Evolutionary conservation across 179 eudicot genomes (phyloP), one percentile per base, ranked within the genome.

Genomic region (Dionaea muscipula): DNA sequence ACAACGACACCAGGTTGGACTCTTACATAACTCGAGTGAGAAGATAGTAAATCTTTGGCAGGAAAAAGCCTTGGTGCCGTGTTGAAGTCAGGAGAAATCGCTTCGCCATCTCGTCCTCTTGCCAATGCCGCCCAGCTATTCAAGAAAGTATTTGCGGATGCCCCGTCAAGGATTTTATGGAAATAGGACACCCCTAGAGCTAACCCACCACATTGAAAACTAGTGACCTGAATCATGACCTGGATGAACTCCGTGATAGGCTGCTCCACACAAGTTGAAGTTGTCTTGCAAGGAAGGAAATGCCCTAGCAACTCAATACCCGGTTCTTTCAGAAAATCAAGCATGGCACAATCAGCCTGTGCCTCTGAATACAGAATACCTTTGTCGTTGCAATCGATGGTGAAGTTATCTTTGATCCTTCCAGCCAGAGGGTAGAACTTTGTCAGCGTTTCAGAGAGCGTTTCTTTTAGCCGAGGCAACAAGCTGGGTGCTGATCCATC

Each of bases 381-480:
- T 14, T 50, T 15, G 26, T 65, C 70, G 36, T 47, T 51, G 56
- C 70, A 65, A 0, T 44, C 40, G 18, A 70, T 56, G 27, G 54
- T 2, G 20, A 47, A 25, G 26, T 24, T 44, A 3, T 44, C 58
- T 6, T 18, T 13, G 22, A 54, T 22, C 19, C 74, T 44, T 13
- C 74, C 69, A 35, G 65, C 66, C 0, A 69, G 57, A 16, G 74
- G 74, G 66, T 69, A 69, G 51, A 52, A 69, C 3, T 55, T 24
- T 7, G 73, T 39, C 31, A 69, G 55, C 12, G 68, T 59, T 15
- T 48, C 21, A 0, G 74, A 59, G 12, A 69, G 69, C 4, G 74
- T 63, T 16, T 15, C 23, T 18, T 26, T 46, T 0, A 68, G 68
- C 12, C 36, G 46, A 21, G 15, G 39, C 15, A 7, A 10, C 21